Evolutionary conservation across 2,329 filamentous ascomycete genomes (phyloP).

Genomic region (Cladorrhinum sp.): DNA sequence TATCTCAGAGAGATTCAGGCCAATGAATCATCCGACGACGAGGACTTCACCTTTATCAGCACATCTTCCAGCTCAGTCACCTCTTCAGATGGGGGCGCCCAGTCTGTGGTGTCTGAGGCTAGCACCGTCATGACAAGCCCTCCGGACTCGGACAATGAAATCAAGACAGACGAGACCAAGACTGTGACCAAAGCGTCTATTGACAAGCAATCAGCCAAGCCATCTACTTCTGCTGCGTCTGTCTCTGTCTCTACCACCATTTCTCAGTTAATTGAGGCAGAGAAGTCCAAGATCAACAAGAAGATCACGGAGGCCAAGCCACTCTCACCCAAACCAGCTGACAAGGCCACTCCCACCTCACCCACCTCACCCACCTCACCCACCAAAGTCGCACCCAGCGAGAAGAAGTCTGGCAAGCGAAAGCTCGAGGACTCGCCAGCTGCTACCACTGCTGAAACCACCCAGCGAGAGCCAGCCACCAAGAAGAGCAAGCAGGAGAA

Average conservation of each 20-base stretch:
- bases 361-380: neutral
- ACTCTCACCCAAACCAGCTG: neutral
- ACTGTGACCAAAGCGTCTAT: neutral
- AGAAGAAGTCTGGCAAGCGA: slow-evolving; percentile 12
- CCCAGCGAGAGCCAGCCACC: neutral
- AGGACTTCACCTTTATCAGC: slow-evolving; percentile 9
- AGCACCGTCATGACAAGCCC: slow-evolving; percentile 7
- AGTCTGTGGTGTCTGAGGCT: neutral
- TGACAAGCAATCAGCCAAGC: neutral
- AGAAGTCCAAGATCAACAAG: slow-evolving; percentile 1
- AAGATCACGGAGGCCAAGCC: slow-evolving; percentile 7
- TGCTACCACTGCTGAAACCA: neutral
- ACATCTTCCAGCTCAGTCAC: slow-evolving; percentile 1
- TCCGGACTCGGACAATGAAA: slow-evolving; percentile 3
- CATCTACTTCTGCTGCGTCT: neutral
- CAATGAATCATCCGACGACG: slow-evolving; percentile 16
- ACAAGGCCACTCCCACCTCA: neutral
- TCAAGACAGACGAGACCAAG: slow-evolving; percentile 2
- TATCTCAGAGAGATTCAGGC: slow-evolving; percentile 13
- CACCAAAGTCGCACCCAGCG: neutral
- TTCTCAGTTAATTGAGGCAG: neutral
- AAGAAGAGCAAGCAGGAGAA: slow-evolving; percentile 16
- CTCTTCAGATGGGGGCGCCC: neutral
- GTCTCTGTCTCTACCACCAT: neutral
- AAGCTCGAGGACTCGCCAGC: neutral